Conservation (phyloP, 176 grass and related monocot species). For the Aegilops bicornis region DNA sequence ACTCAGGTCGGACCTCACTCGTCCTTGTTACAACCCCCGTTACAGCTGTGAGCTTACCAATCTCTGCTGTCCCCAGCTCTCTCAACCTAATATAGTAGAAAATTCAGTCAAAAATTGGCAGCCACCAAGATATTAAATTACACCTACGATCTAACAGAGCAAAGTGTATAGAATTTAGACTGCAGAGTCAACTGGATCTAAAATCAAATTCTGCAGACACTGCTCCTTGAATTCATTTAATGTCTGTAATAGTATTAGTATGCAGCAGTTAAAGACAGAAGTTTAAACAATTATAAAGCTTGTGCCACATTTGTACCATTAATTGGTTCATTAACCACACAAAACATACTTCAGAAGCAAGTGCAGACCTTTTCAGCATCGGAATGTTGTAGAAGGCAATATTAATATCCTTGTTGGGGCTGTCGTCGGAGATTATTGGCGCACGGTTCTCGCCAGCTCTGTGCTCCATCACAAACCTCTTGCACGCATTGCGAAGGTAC, state of each 20-base stretch:
- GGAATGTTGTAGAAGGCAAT: constrained; percentile 92
- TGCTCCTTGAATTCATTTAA: background rate
- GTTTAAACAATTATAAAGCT: background rate
- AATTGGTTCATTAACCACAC: background rate
- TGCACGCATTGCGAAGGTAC: constrained; percentile 85
- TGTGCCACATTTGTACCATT: background rate
- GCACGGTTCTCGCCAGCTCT: constrained; percentile 62
- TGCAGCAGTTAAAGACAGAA: background rate
- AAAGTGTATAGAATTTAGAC: background rate
- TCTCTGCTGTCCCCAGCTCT: constrained; percentile 83
- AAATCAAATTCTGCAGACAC: background rate
- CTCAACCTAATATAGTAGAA: constrained; percentile 58
- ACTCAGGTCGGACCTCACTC: constrained; percentile 91
- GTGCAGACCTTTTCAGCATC: constrained; percentile 65
- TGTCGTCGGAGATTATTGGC: constrained; percentile 82
- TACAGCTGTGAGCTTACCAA: constrained; percentile 89
- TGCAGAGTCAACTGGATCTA: background rate
- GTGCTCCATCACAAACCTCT: constrained; percentile 79
- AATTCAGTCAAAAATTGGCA: background rate
- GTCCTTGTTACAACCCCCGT: constrained; percentile 97
- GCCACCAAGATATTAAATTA: background rate
- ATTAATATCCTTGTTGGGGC: constrained; percentile 86
- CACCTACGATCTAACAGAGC: background rate
- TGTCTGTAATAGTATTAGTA: background rate
- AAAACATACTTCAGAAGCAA: background rate